Evolutionary conservation across 371 early-diverging fungal species (phyloP).

Genomic region (Rhizomucor pusillus): DNA sequence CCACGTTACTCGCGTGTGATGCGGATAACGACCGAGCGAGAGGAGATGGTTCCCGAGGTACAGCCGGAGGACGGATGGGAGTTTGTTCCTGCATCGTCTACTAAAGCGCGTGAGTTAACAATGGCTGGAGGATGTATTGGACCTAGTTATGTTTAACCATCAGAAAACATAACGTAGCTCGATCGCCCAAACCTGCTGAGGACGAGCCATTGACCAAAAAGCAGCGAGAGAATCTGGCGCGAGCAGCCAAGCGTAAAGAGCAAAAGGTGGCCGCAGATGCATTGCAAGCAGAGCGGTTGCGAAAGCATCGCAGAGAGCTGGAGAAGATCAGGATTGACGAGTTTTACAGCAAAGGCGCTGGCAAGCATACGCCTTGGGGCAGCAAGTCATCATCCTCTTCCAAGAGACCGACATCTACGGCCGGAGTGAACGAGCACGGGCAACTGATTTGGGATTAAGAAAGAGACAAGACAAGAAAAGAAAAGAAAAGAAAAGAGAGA

Average conservation of each 20-base stretch:
- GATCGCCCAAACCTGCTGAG: not conserved
- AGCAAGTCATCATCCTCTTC: conserved; percentile 17
- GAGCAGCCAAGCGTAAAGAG: conserved; percentile 43
- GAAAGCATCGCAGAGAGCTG: conserved; percentile 47
- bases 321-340: conserved; percentile 31
- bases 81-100: conserved; percentile 2
- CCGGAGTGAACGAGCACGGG: conserved; percentile 27
- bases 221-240: conserved; percentile 50
- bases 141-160: no score
- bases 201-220: conserved; percentile 45
- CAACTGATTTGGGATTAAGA: conserved; percentile 44
- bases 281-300: conserved; percentile 46
- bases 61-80: conserved; percentile 38
- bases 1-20: conserved; percentile 37
- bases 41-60: conserved; percentile 28
- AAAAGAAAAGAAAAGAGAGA: conserved; percentile 3
- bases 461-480: conserved; percentile 6
- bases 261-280: conserved; percentile 36
- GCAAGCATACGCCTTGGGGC: conserved; percentile 40
- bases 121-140: no score
- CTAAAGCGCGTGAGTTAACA: not conserved
- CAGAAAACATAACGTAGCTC: not conserved
- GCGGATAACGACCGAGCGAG: conserved; percentile 37
- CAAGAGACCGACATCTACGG: conserved; percentile 19
- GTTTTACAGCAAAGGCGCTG: conserved; percentile 41